Conservation (phyloP, 1,284 basidiomycete genomes). For the Moesziomyces sp. region DNA sequence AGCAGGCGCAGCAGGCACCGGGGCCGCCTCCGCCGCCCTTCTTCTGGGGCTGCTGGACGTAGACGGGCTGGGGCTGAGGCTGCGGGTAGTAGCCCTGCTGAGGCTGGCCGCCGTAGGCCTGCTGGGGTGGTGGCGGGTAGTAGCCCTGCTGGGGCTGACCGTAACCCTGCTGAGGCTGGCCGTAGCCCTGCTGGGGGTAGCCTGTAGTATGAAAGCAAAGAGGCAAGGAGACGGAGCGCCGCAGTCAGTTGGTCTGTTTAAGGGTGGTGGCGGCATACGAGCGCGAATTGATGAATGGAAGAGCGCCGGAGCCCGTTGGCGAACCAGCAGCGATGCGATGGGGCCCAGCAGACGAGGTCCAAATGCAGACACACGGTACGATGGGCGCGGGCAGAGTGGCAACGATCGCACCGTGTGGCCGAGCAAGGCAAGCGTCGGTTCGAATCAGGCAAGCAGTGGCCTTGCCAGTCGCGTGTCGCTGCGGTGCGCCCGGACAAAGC, state of each 20-base stretch:
- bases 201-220: constrained; percentile 12
- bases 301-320: too few species aligned
- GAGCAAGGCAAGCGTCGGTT: too few species aligned
- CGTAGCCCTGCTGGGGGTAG: constrained; percentile 45
- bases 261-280: not conserved
- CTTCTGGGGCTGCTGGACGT: constrained; percentile 50
- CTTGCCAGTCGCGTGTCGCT: too few species aligned
- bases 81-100: constrained; percentile 54
- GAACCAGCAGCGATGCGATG: too few species aligned
- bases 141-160: constrained; percentile 43
- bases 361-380: too few species aligned
- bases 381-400: too few species aligned
- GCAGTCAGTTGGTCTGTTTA: not conserved
- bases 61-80: constrained; percentile 55
- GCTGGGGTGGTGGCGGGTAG: constrained; percentile 56
- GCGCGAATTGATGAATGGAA: not conserved
- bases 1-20: constrained; percentile 47
- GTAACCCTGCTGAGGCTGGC: constrained; percentile 29
- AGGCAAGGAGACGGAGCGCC: not conserved
- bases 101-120: constrained; percentile 53
- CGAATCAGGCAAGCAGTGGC: too few species aligned
- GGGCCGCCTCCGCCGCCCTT: constrained; percentile 37
- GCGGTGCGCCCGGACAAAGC: too few species aligned
- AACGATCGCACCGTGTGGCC: too few species aligned
- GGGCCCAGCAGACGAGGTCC: too few species aligned